Evolutionary conservation across 345 rosid genomes (phyloP).

Genomic region (Syzygium aromaticum): DNA sequence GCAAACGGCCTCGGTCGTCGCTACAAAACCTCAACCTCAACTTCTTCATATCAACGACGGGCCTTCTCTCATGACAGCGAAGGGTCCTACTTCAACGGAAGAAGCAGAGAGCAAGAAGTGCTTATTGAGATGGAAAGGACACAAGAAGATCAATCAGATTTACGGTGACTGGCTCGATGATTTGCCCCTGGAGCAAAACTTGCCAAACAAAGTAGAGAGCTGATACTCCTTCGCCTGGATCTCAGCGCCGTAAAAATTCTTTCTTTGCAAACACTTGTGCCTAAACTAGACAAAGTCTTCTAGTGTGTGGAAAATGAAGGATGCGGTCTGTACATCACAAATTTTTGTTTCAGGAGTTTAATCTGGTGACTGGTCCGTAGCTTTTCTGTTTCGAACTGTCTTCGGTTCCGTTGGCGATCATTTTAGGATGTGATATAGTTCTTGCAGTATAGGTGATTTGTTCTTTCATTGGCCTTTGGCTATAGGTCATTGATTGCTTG

Average conservation of each 20-base stretch:
- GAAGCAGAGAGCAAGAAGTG: slow-evolving; percentile 51
- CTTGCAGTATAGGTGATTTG: background rate
- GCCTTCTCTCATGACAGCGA: slow-evolving; percentile 21
- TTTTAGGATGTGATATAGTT: background rate
- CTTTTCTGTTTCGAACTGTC: background rate
- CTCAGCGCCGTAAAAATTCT: background rate
- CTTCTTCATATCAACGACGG: slow-evolving; percentile 21
- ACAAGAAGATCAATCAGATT: slow-evolving; percentile 73
- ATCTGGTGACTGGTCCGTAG: background rate
- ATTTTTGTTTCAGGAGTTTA: background rate
- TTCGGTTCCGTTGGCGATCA: background rate
- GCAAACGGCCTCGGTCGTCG: slow-evolving; percentile 8
- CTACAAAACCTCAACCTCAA: slow-evolving; percentile 31
- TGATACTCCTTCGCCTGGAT: slow-evolving; percentile 8
- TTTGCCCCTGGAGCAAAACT: slow-evolving; percentile 46
- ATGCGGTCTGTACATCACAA: background rate
- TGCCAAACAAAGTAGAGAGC: slow-evolving; percentile 37
- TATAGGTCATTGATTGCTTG: background rate
- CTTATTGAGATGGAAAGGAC: slow-evolving; percentile 68
- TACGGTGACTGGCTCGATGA: slow-evolving; percentile 97
- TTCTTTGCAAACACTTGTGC: background rate
- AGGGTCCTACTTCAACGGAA: slow-evolving; percentile 28
- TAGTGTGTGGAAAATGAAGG: background rate
- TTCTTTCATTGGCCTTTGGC: background rate
- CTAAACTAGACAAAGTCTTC: background rate